Conservation (phyloP, 176 grass and related monocot species). For the Zizania latifolia region DNA sequence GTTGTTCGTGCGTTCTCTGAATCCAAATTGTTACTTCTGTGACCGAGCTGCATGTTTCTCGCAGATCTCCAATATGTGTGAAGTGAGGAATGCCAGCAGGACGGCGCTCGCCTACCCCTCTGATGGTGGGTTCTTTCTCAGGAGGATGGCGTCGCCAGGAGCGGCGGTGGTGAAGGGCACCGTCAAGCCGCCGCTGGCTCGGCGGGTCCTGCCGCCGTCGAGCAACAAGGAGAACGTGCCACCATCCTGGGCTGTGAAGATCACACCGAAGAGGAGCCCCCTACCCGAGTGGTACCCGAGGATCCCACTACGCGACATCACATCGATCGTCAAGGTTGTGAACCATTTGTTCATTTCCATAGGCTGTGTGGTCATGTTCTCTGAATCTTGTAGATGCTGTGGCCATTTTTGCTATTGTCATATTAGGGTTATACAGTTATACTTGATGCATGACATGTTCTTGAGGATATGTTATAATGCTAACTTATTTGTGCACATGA, state of each 20-base stretch:
- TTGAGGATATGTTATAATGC: background rate
- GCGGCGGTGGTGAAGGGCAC: constrained; percentile 9
- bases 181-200: constrained; percentile 16
- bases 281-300: constrained; percentile 66
- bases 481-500: background rate
- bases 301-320: constrained; percentile 62
- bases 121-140: constrained; percentile 48
- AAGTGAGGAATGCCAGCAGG: constrained; percentile 37
- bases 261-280: constrained; percentile 42
- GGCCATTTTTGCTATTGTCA: background rate
- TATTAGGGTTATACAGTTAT: background rate
- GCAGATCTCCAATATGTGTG: constrained; percentile 40
- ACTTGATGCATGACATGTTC: background rate
- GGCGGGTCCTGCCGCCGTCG: background rate
- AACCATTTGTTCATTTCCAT: constrained; percentile 8
- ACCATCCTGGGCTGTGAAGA: constrained; percentile 13
- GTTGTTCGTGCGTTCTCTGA: background rate
- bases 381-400: background rate
- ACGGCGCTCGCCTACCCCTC: constrained; percentile 18
- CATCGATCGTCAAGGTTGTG: constrained; percentile 46
- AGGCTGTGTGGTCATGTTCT: background rate
- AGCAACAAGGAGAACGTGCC: constrained; percentile 47
- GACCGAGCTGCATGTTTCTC: background rate
- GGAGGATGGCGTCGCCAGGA: constrained; percentile 37
- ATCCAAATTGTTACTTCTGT: constrained; percentile 1